A percentile compares a stretch with the other conserved stretches of the same genome.
Conservation (phyloP, 2,329 filamentous ascomycete genomes). For the Grosmannia clavigera region DNA sequence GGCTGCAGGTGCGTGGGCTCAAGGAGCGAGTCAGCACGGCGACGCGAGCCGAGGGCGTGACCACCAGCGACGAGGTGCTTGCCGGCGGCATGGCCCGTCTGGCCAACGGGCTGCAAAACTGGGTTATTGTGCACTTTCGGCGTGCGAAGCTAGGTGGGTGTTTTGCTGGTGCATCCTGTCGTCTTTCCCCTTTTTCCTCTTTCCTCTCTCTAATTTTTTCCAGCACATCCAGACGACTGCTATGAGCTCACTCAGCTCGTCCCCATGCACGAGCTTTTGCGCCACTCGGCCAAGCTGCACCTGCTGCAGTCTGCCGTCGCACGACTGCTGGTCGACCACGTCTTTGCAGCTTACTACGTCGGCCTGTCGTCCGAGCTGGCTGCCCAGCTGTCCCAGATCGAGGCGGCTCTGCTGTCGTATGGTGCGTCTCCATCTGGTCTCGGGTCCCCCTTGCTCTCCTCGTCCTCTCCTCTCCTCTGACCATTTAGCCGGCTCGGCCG, state of each 20-base stretch:
- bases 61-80: constrained; percentile 55
- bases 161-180: constrained; percentile 10
- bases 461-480: not conserved
- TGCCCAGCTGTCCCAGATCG: constrained; percentile 34
- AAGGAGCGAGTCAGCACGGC: constrained; percentile 62
- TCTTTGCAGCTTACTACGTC: constrained; percentile 53
- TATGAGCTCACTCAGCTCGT: constrained; percentile 35
- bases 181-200: not conserved
- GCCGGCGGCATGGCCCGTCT: constrained; percentile 48
- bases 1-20: constrained; percentile 50
- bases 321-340: constrained; percentile 43
- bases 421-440: constrained; percentile 19
- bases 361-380: constrained; percentile 46
- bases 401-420: constrained; percentile 30
- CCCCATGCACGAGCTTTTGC: constrained; percentile 45
- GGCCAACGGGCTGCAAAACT: constrained; percentile 59
- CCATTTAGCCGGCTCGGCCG: constrained; percentile 9
- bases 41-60: constrained; percentile 50
- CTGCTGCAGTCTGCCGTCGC: constrained; percentile 52
- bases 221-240: not conserved
- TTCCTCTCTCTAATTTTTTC: not conserved
- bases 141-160: constrained; percentile 41
- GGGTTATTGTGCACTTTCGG: constrained; percentile 59
- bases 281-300: constrained; percentile 43
- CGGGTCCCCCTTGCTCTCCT: not conserved